A percentile compares a stretch with the other conserved stretches of the same genome.
Evolutionary conservation across 352 stramenopile species (phyloP).

Genomic region (Globisporangium spiculum): DNA sequence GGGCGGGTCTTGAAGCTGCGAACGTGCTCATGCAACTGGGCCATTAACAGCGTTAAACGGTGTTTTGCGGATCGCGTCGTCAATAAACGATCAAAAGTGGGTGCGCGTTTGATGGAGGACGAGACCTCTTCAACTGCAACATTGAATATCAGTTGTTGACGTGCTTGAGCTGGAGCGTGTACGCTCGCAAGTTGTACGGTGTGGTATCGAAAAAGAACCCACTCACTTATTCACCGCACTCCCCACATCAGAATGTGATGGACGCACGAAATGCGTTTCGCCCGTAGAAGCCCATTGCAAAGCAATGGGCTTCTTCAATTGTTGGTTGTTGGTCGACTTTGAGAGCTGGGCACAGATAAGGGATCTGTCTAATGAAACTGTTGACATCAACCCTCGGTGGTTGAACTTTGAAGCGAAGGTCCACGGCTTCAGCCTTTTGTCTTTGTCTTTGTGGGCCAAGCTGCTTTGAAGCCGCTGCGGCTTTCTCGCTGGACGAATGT

Average conservation of each 20-base stretch:
- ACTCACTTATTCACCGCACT: not conserved
- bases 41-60: not conserved
- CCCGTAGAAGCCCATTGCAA: not conserved
- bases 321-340: not conserved
- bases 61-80: not conserved
- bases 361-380: not conserved
- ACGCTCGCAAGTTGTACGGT: not conserved
- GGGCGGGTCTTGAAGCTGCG: slow-evolving; percentile 33
- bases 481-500: not conserved
- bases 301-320: not conserved
- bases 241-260: not conserved
- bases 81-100: not conserved
- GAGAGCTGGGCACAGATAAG: too few species aligned
- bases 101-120: not conserved
- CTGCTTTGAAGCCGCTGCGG: too few species aligned
- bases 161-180: not conserved
- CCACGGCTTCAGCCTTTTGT: not conserved
- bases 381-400: not conserved
- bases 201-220: not conserved
- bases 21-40: slow-evolving; percentile 37
- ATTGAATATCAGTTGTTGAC: not conserved
- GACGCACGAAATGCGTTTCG: not conserved
- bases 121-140: not conserved
- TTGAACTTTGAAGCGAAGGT: not conserved
- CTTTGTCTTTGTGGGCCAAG: too few species aligned